Conservation (phyloP, 495 filamentous ascomycete genomes). For the Hypoxylon subgilvum region DNA sequence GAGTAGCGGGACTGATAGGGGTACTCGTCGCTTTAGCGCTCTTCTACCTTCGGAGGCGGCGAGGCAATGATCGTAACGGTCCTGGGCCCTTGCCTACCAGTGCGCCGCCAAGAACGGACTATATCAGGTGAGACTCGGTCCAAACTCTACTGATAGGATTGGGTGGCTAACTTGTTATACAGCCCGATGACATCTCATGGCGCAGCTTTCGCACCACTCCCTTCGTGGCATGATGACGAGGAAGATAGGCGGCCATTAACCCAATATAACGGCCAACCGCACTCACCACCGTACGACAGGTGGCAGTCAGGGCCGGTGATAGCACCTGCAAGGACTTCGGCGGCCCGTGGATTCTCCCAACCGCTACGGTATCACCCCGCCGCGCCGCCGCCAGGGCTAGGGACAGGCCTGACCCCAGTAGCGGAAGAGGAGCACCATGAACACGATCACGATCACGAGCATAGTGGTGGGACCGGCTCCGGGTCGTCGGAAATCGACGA, state of each 20-base stretch:
- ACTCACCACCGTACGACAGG: slow-evolving; percentile 10
- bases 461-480: slow-evolving; percentile 36
- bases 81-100: slow-evolving; percentile 33
- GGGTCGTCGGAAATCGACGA: slow-evolving; percentile 50
- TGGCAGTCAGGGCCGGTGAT: slow-evolving; percentile 6
- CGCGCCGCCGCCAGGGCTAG: slow-evolving; percentile 7
- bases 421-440: slow-evolving; percentile 35
- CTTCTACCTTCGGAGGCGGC: slow-evolving; percentile 43
- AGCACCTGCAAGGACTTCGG: slow-evolving; percentile 3
- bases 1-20: slow-evolving; percentile 44
- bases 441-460: slow-evolving; percentile 2
- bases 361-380: slow-evolving; percentile 37
- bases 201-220: slow-evolving; percentile 41
- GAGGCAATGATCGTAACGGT: slow-evolving; percentile 44
- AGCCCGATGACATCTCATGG: slow-evolving; percentile 40
- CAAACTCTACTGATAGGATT: not conserved
- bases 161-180: not conserved
- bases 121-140: slow-evolving; percentile 40
- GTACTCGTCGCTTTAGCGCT: slow-evolving; percentile 38
- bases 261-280: slow-evolving; percentile 17
- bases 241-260: slow-evolving; percentile 29
- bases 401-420: slow-evolving; percentile 40
- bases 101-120: slow-evolving; percentile 36
- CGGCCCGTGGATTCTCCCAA: slow-evolving; percentile 31
- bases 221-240: slow-evolving; percentile 42